These are phyloP conservation scores for Lojkania enalia DNA, from an alignment of 2,329 filamentous ascomycete species.

Conservation along the genomic window DNA sequence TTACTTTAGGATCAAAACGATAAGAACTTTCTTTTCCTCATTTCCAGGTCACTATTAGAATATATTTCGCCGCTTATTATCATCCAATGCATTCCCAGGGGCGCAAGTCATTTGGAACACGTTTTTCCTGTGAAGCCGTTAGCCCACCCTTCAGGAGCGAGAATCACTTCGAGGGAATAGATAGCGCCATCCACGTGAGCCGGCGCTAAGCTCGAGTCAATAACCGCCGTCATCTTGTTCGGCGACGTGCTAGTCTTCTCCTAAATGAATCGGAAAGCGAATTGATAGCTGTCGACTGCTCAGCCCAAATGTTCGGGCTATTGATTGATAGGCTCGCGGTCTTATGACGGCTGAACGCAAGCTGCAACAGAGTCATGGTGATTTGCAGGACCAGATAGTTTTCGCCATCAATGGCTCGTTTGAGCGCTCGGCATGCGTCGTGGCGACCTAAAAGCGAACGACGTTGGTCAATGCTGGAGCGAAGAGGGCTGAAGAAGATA, in stretches of 20 bases:
- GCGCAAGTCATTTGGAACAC: neutral
- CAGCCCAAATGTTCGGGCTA: neutral
- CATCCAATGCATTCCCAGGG: neutral
- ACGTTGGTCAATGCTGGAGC: neutral
- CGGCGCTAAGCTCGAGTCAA: conserved; percentile 5
- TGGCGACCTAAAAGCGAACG: conserved; percentile 1
- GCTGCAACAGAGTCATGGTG: conserved; percentile 5
- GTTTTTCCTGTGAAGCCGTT: neutral
- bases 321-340: conserved; percentile 2
- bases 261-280: conserved; percentile 1
- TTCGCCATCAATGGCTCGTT: conserved; percentile 6
- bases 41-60: too few relatives aligned
- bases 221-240: conserved; percentile 1
- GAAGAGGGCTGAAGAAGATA: neutral
- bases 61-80: neutral
- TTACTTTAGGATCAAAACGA: too few relatives aligned
- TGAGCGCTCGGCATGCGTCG: conserved; percentile 3
- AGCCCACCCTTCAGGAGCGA: neutral
- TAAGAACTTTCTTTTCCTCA: too few relatives aligned
- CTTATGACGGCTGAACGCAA: neutral
- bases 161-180: too few relatives aligned
- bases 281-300: conserved; percentile 10
- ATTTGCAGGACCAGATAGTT: neutral
- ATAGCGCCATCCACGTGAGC: conserved; percentile 5
- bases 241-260: conserved; percentile 11